Percentiles rank a stretch among this genome's conserved stretches.
These are phyloP conservation scores for Alternaria consortialis DNA, from an alignment of 2,329 filamentous ascomycete species.

Conservation along the genomic window DNA sequence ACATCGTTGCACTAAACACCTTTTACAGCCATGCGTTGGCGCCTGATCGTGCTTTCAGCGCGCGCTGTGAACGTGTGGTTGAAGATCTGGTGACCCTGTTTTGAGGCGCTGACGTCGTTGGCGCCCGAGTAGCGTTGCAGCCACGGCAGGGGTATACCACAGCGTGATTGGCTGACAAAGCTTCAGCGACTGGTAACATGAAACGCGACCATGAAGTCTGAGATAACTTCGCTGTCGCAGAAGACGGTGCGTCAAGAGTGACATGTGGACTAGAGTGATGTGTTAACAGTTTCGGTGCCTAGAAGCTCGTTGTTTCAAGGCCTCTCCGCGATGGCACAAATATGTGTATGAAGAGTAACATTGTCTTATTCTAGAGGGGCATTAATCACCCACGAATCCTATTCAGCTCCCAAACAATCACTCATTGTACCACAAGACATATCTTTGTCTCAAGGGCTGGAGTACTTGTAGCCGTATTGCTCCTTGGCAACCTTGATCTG, in stretches of 20 bases:
- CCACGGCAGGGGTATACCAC: slow-evolving; percentile 14
- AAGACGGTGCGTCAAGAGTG: background rate
- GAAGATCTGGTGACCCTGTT: slow-evolving; percentile 30
- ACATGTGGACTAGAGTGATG: background rate
- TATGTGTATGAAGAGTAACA: background rate
- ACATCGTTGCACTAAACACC: background rate
- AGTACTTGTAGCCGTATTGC: slow-evolving; percentile 58
- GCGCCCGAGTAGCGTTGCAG: slow-evolving; percentile 24
- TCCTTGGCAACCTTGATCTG: slow-evolving; percentile 55
- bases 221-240: background rate
- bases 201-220: slow-evolving; percentile 14
- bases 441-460: slow-evolving; percentile 40
- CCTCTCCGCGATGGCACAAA: background rate
- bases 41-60: slow-evolving; percentile 5
- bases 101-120: slow-evolving; percentile 40
- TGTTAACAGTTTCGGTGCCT: background rate
- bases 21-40: slow-evolving; percentile 21
- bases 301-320: background rate
- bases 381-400: background rate
- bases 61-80: slow-evolving; percentile 13
- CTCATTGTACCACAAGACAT: background rate
- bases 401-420: background rate
- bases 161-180: slow-evolving; percentile 37
- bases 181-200: slow-evolving; percentile 4
- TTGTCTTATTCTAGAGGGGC: background rate